Conservation (phyloP, 2,329 filamentous ascomycete species). For the Orbilia ellipsospora region DNA sequence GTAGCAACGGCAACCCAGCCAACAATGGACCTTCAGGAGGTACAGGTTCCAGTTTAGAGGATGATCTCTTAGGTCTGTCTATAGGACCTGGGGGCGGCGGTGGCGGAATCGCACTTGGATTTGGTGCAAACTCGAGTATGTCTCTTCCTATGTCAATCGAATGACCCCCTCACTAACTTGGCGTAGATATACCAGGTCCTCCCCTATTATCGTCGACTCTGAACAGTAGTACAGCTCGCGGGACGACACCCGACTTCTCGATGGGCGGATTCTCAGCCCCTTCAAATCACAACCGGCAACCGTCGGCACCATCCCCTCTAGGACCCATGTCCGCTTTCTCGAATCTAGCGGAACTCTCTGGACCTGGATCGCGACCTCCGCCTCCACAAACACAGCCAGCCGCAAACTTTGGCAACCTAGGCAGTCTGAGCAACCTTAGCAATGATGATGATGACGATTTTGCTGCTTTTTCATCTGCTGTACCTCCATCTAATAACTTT, state of each 20-base stretch:
- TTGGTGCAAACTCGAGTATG: slow-evolving; percentile 76
- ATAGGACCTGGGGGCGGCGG: slow-evolving; percentile 74
- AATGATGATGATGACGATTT: slow-evolving; percentile 79
- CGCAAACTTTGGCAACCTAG: no score
- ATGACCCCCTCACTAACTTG: slow-evolving; percentile 57
- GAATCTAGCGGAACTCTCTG: slow-evolving; percentile 69
- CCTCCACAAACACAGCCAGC: slow-evolving; percentile 58
- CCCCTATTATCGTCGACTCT: slow-evolving; percentile 73
- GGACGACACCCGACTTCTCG: slow-evolving; percentile 56
- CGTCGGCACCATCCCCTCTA: slow-evolving; percentile 57
- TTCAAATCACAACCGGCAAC: slow-evolving; percentile 53
- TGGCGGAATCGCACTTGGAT: slow-evolving; percentile 84
- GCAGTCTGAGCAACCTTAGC: slow-evolving; percentile 45
- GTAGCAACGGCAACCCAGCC: slow-evolving; percentile 67
- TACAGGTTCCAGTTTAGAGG: slow-evolving; percentile 75
- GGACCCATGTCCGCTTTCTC: slow-evolving; percentile 66
- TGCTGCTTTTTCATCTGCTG: slow-evolving; percentile 89
- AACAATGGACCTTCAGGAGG: slow-evolving; percentile 62
- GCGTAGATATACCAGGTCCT: slow-evolving; percentile 72
- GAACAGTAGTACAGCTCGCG: slow-evolving; percentile 70
- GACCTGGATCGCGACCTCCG: slow-evolving; percentile 65
- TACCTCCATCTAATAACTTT: slow-evolving; percentile 70
- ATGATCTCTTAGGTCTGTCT: slow-evolving; percentile 89
- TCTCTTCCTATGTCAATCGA: slow-evolving; percentile 41
- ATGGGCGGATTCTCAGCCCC: slow-evolving; percentile 49